Conservation (phyloP, 1,139 yeast species). For the Waltiozyma solani region DNA sequence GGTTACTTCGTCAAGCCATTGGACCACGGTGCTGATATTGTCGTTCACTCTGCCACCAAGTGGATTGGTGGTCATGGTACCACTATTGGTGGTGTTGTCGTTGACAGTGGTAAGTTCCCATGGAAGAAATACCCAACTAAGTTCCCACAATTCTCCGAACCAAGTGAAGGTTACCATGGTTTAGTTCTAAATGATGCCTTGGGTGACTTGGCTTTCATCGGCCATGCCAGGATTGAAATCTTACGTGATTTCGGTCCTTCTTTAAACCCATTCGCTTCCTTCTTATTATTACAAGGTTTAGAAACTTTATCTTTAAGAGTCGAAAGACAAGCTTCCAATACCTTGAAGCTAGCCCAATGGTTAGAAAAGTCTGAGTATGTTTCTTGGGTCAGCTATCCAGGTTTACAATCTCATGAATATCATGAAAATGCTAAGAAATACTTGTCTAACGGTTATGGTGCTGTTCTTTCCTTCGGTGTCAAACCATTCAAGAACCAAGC, state of each 20-base stretch:
- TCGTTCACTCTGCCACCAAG: constrained; percentile 87
- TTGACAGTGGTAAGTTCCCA: constrained; percentile 88
- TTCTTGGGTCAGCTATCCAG: constrained; percentile 86
- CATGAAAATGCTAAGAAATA: constrained; percentile 80
- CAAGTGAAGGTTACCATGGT: constrained; percentile 92
- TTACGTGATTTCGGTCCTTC: constrained; percentile 90
- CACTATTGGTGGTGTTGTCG: constrained; percentile 84
- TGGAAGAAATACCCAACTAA: constrained; percentile 80
- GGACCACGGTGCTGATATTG: constrained; percentile 82
- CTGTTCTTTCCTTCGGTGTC: constrained; percentile 83
- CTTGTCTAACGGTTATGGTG: constrained; percentile 71
- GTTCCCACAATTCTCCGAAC: constrained; percentile 84
- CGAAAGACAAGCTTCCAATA: constrained; percentile 82
- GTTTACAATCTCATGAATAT: constrained; percentile 73
- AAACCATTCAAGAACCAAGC: constrained; percentile 44
- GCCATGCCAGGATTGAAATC: constrained; percentile 74
- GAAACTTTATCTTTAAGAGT: constrained; percentile 91
- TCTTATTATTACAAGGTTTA: constrained; percentile 80
- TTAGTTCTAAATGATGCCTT: constrained; percentile 71
- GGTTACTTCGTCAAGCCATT: constrained; percentile 82
- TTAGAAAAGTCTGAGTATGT: constrained; percentile 68
- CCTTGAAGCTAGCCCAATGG: constrained; percentile 71
- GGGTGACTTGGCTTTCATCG: constrained; percentile 71
- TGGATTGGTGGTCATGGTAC: constrained; percentile 99
- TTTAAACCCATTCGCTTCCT: constrained; percentile 81